These are phyloP conservation scores for Gnaphalium uliginosum DNA, from an alignment of 129 eudicot genomes.

Conservation along the genomic window DNA sequence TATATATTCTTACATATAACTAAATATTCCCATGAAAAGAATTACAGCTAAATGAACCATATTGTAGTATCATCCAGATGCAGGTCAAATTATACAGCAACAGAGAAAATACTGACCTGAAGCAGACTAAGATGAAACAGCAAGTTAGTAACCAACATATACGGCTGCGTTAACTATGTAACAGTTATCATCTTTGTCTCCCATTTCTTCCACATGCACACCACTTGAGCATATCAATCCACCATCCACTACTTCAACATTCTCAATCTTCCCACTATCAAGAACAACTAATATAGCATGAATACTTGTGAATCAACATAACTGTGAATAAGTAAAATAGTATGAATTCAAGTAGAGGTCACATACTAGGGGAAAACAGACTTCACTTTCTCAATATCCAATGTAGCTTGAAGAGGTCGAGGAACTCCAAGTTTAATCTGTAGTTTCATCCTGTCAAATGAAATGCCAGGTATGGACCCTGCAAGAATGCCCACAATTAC, in stretches of 20 bases:
- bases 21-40: neutral
- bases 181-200: conserved; percentile 90
- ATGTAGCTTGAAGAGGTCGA: conserved; percentile 61
- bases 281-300: neutral
- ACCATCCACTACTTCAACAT: conserved; percentile 89
- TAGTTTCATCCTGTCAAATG: conserved; percentile 85
- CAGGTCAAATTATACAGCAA: neutral
- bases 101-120: conserved; percentile 25
- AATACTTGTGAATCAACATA: neutral
- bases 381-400: conserved; percentile 85
- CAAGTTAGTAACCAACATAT: conserved; percentile 76
- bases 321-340: conserved; percentile 4
- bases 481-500: conserved; percentile 20
- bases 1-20: neutral
- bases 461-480: conserved; percentile 91
- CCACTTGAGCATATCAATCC: conserved; percentile 98
- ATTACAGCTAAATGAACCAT: neutral
- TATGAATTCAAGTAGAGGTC: conserved; percentile 5
- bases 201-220: conserved; percentile 96
- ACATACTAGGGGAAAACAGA: conserved; percentile 96
- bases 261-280: conserved; percentile 61
- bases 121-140: neutral
- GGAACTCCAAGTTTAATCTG: conserved; percentile 96
- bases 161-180: conserved; percentile 96
- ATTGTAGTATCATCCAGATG: neutral